Percentiles rank a stretch among this genome's conserved stretches.
Conservation (phyloP, 108 stramenopile genomes). For the Skeletonema menzelii region DNA sequence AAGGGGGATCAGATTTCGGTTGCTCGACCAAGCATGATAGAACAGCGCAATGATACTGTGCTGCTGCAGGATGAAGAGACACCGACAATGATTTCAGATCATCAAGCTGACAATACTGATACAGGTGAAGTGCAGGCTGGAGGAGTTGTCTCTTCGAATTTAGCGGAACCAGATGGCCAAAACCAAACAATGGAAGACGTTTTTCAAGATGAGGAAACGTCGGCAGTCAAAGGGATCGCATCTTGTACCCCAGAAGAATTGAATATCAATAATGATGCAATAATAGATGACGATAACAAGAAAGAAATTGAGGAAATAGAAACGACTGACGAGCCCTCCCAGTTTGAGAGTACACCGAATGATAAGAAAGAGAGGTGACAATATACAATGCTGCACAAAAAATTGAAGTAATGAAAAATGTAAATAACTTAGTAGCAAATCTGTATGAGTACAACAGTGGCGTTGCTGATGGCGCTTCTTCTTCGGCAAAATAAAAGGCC, state of each 20-base stretch:
- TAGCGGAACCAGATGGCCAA: not conserved
- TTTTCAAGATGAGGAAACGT: not conserved
- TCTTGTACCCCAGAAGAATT: not conserved
- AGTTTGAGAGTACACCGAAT: not conserved
- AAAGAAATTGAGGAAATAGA: not conserved
- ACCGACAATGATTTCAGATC: not conserved
- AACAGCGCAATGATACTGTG: not conserved
- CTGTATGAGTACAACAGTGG: no score
- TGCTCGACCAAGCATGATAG: not conserved
- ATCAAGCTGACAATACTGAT: not conserved
- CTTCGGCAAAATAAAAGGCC: not conserved
- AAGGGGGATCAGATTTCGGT: constrained; percentile 41
- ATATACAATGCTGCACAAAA: not conserved
- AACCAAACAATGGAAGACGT: not conserved
- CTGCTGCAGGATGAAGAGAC: not conserved
- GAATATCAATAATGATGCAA: not conserved
- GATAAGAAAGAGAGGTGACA: not conserved
- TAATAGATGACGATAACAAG: not conserved
- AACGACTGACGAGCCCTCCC: no score
- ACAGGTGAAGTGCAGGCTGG: not conserved
- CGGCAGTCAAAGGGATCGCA: not conserved
- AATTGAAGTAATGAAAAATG: no score
- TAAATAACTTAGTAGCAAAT: no score
- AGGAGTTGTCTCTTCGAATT: not conserved
- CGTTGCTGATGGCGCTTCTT: no score